Evolutionary conservation across 2,329 filamentous ascomycete genomes (phyloP), one percentile per base, ranked within the genome.

Genomic region (Colletotrichum truncatum): DNA sequence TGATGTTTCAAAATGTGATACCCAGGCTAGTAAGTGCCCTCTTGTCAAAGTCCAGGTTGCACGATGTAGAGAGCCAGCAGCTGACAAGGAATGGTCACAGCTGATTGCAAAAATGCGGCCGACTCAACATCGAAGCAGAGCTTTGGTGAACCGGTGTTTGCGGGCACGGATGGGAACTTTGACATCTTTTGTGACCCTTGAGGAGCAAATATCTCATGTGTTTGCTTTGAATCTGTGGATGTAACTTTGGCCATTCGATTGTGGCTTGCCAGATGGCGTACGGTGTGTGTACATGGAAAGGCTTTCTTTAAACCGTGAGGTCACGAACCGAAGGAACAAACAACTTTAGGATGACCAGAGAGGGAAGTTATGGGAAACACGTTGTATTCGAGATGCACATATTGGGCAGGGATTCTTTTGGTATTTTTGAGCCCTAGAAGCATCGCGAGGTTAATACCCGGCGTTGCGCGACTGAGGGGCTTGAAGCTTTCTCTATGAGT

Each of bases 171-270:
- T 54, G 76, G 75, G 28, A 73, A 83, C 21, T 83, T 83, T 66
- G 79, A 84, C 60, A 80, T 80, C 66, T 83, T 83, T 65, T 85
- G 82, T 70, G 80, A 83, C 32, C 45, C 76, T 51, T 80, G 69
- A 75, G 38, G 1, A 18, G 1, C 11, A n/a, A 11, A 4, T 36
- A n/a, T 18, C 11, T n/a, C 11, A 21, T 3, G 14, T 18, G 46
- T 11, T 6, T 49, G 26, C 28, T 21, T 16, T 43, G n/a, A n/a
- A n/a, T n/a, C n/a, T 18, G 16, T 18, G 14, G n/a, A 32, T 12
- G 25, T 6, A n/a, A n/a, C 3, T 3, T 12, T 6, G 12, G 18
- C 16, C 23, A 6, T 43, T 34, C 8, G 48, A 52, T n/a, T 52
- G 48, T 52, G 4, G 30, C 30, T 38, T n/a, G 30, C 16, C 30